A percentile compares a stretch with the other conserved stretches of the same genome.
Conservation (phyloP, 164 flowering plant species). For the Stephania cephalantha region DNA sequence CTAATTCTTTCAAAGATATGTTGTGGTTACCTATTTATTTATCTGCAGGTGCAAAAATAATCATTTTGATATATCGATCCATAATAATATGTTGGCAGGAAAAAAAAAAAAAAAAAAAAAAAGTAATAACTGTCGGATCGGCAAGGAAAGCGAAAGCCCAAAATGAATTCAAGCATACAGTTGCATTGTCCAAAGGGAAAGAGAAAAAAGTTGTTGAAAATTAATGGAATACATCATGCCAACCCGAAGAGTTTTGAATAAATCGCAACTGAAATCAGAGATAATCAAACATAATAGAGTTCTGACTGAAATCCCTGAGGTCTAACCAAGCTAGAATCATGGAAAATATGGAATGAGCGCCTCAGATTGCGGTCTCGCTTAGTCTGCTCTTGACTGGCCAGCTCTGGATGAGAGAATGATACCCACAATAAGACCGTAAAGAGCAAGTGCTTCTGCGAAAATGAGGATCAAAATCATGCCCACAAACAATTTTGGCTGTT, state of each 20-base stretch:
- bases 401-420: conserved; percentile 55
- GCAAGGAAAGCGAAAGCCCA: not conserved
- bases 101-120: too few species aligned
- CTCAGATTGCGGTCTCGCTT: not conserved
- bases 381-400: conserved; percentile 60
- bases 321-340: not conserved
- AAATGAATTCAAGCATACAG: not conserved
- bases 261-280: not conserved
- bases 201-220: not conserved
- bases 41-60: too few species aligned
- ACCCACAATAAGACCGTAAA: conserved; percentile 32
- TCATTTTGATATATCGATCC: too few species aligned
- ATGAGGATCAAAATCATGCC: conserved; percentile 35
- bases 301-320: conserved; percentile 2
- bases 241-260: not conserved
- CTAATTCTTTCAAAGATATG: too few species aligned
- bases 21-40: too few species aligned
- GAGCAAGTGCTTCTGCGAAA: conserved; percentile 43
- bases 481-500: conserved; percentile 55
- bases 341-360: not conserved
- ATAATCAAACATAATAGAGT: not conserved
- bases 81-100: too few species aligned
- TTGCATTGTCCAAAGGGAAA: not conserved
- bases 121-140: too few species aligned
- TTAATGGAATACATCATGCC: not conserved